Evolutionary conservation across 2,329 filamentous ascomycete species (phyloP).

Genomic region (Mollisia scopiformis): DNA sequence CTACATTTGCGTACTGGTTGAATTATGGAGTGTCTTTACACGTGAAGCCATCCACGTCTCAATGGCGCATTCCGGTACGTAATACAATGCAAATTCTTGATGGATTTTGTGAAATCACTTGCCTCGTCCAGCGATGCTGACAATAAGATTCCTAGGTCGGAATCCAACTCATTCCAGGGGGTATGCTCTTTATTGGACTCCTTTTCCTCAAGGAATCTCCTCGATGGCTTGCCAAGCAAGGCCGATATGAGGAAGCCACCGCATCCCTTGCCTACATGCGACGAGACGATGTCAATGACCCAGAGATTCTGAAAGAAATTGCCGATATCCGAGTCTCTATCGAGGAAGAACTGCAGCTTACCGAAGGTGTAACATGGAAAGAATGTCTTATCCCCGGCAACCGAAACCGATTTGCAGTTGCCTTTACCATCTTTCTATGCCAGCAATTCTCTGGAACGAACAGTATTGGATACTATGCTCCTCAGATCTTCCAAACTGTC

Average conservation of each 20-base stretch:
- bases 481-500: constrained; percentile 67
- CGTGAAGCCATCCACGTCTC: constrained; percentile 41
- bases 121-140: not conserved
- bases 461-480: constrained; percentile 40
- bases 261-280: constrained; percentile 59
- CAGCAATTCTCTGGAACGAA: constrained; percentile 66
- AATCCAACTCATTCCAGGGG: constrained; percentile 27
- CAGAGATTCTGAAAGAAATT: constrained; percentile 59
- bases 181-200: constrained; percentile 42
- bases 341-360: constrained; percentile 73
- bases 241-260: constrained; percentile 60
- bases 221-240: constrained; percentile 69
- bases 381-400: constrained; percentile 38
- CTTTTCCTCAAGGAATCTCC: constrained; percentile 45
- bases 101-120: not conserved
- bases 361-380: constrained; percentile 62
- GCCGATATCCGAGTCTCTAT: constrained; percentile 66
- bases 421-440: constrained; percentile 50
- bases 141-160: not conserved
- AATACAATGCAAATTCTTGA: not conserved
- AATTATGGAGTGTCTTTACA: constrained; percentile 43
- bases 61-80: constrained; percentile 49
- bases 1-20: constrained; percentile 57
- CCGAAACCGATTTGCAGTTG: constrained; percentile 47
- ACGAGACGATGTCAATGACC: constrained; percentile 60